Conservation (phyloP, 257 asterid species). For the Paulownia fortunei region DNA sequence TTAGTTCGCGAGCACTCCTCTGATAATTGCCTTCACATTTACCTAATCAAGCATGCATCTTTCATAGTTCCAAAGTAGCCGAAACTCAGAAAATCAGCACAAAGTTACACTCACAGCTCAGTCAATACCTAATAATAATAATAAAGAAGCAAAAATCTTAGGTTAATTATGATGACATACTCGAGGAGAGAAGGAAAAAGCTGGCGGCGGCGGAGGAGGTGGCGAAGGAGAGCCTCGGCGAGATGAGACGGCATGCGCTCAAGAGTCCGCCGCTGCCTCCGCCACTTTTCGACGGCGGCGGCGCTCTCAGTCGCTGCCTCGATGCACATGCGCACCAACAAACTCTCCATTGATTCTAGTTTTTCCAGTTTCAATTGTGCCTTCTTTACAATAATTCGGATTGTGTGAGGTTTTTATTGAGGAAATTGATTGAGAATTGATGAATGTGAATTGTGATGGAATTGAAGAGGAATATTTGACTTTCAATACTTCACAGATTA, state of each 20-base stretch:
- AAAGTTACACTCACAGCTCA: slow-evolving; percentile 10
- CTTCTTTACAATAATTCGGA: not conserved
- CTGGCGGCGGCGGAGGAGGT: slow-evolving; percentile 77
- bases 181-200: slow-evolving; percentile 89
- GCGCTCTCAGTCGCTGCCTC: slow-evolving; percentile 71
- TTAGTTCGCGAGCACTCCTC: slow-evolving; percentile 17
- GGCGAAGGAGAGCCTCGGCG: slow-evolving; percentile 72
- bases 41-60: not conserved
- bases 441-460: not conserved
- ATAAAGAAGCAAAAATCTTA: not conserved
- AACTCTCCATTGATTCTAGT: slow-evolving; percentile 42
- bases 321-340: slow-evolving; percentile 75
- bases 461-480: slow-evolving; percentile 13
- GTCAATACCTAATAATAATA: not conserved
- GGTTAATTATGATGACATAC: slow-evolving; percentile 42
- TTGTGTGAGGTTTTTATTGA: not conserved
- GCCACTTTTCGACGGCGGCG: slow-evolving; percentile 80
- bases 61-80: not conserved
- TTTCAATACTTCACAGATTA: not conserved
- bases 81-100: slow-evolving; percentile 23
- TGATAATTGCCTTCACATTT: not conserved
- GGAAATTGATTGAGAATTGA: slow-evolving; percentile 9
- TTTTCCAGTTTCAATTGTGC: slow-evolving; percentile 10
- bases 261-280: slow-evolving; percentile 87
- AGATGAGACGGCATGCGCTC: slow-evolving; percentile 83